Base-by-base conservation (phyloP, 1,284 basidiomycete species). In the Ganoderma lucidum region DNA sequence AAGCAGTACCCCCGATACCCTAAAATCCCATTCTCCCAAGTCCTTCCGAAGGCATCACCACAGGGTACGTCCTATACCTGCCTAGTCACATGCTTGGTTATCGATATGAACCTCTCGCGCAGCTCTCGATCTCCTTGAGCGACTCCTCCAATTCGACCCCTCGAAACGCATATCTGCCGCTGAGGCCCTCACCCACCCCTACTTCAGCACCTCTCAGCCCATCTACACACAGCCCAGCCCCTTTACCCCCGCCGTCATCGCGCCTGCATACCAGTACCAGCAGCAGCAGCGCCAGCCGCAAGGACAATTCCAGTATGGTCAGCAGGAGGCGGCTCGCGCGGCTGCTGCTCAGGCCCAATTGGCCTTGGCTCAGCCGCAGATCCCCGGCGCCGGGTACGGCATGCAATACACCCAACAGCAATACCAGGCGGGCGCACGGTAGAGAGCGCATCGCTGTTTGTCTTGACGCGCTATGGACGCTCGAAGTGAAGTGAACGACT, bases 121-220 rank as follows among this genome's bases (percentile, higher is more conserved):
- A 95, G 97, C 97, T 15, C 89, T 99, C 76, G 96, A 98, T 80
- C 89, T 99, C 4, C 91, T 99, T 61, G 98, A 99, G 80, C 91
- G 94, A 70, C 90, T 99, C 56, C 89, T 99, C 64, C 96, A 98
- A 79, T 99, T 99, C 78, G 98, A 99, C 80, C 98, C 98, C 0
- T 88, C 92, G 39, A 93, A 97, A 78, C 93, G 98, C 67, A 91
- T 98, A 71, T 95, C 95, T 12, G 97, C 97, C 35, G 92, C 94
- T 39, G 95, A 98, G 64, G 97, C 98, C 0, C 89, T 99, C 64
- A 88, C 87, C 19, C 98, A 99, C 78, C 95, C 95, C 0, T 99
- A 99, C 83, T 99, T 99, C 80, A 94, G 92, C 28, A 81, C 87
- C 15, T 80, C 83, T 60, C 81, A 82, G 28, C 75, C 84, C 80